Evolutionary conservation across 139 green algal genomes (phyloP).

Genomic region (Volvox reticuliferus): DNA sequence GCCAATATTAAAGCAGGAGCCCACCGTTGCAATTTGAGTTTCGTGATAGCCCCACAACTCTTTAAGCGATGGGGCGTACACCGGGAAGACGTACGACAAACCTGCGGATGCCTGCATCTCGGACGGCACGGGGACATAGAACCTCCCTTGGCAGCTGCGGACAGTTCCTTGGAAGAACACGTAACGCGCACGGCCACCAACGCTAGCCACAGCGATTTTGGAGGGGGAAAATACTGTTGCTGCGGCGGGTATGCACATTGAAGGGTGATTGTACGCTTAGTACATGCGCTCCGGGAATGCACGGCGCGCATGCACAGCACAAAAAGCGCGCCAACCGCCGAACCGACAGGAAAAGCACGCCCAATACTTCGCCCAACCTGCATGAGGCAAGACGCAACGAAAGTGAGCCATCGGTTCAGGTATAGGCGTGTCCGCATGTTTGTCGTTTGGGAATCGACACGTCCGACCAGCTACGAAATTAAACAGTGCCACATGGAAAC

Average conservation of each 20-base stretch:
- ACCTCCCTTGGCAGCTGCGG: too few species aligned
- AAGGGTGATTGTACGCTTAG: background rate
- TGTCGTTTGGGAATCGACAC: background rate
- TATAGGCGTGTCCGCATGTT: constrained; percentile 36
- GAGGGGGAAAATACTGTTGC: background rate
- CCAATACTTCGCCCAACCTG: constrained; percentile 19
- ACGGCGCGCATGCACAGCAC: background rate
- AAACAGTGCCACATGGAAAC: background rate
- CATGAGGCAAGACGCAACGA: constrained; percentile 27
- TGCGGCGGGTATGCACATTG: background rate
- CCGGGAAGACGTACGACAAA: constrained; percentile 33
- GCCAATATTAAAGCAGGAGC: constrained; percentile 38
- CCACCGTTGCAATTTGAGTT: constrained; percentile 15
- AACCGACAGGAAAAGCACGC: background rate
- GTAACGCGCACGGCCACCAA: too few species aligned
- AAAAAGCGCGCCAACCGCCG: background rate
- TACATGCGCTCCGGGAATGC: background rate
- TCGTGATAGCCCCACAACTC: constrained; percentile 22
- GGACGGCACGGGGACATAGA: background rate
- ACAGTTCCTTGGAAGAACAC: too few species aligned
- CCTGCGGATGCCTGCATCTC: background rate
- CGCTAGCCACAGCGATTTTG: too few species aligned
- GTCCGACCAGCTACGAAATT: background rate
- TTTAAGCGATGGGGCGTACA: constrained; percentile 41
- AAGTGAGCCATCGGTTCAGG: constrained; percentile 45